These are phyloP conservation scores for Hygrocybe coccinea DNA, from an alignment of 768 basidiomycete genomes.

Conservation along the genomic window DNA sequence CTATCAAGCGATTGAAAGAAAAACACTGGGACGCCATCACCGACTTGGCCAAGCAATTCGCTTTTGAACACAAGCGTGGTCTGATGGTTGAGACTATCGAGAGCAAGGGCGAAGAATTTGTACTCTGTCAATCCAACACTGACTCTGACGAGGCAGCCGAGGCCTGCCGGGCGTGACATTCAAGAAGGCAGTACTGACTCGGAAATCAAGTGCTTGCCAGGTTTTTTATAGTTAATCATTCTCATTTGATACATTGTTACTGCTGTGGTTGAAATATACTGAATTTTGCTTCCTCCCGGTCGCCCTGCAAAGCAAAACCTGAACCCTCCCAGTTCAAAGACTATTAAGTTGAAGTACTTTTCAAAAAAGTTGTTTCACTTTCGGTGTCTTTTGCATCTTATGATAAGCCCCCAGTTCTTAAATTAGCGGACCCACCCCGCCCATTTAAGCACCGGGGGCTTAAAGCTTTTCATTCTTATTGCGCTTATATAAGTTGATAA, in stretches of 20 bases:
- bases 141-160: background rate
- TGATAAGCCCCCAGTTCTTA: background rate
- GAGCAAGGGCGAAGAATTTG: background rate
- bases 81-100: background rate
- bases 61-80: background rate
- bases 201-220: background rate
- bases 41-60: background rate
- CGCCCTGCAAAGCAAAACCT: background rate
- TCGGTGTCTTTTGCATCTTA: background rate
- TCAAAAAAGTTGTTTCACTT: background rate
- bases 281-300: background rate
- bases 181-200: background rate
- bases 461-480: background rate
- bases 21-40: background rate
- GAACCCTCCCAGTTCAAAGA: background rate
- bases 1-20: background rate
- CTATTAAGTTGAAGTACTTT: background rate
- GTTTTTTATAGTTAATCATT: no score
- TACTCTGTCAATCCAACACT: background rate
- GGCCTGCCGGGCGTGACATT: background rate
- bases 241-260: no score
- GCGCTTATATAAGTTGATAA: background rate
- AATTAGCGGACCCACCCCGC: background rate
- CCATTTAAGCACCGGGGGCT: background rate
- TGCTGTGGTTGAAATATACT: no score